Evolutionary conservation across 73 alveolate genomes (phyloP), one percentile per base, ranked within the genome.

Genomic region (Paramecium tetraurelia): DNA sequence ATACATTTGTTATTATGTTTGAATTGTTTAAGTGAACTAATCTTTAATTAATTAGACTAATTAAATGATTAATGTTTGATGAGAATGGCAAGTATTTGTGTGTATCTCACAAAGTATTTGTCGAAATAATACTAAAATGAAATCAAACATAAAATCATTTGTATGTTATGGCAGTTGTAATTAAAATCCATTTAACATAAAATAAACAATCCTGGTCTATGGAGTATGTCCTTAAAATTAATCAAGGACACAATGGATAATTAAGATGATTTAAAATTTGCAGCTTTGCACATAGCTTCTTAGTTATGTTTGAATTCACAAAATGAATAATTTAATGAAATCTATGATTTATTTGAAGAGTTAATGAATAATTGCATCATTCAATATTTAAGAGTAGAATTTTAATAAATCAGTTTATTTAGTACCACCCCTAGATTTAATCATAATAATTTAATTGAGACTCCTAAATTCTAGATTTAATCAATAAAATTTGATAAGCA

Each of bases 1-100:
- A 63, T 63, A 22, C 84, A 63, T 14, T 63, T 63, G n/a, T 21
- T 75, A 33, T 38, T 75, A 75, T 38, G 87, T 36, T 22, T 75
- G 20, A 75, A 75, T 75, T 75, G 87, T 38, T 75, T 75, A 20
- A 38, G 38, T 31, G 87, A 75, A 75, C 18, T 75, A 75, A 38
- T 75, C 9, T 75, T 75, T 41, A 75, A 75, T 41, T 38, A 75
- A 35, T 75, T 75, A 75, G 87, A 75, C 11, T 38, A 11, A 41
- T 24, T 75, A 41, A 41, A 75, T 75, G 59, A 75, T 33, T 75
- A 75, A 41, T 38, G 87, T 33, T 20, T 75, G 68, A 75, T 38
- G 58, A 75, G 87, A 75, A 9, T 75, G 46, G 38, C 87, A 75
- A 75, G 87, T n/a, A 75, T 75, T 38, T 35, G 36, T 12, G 87